Base-by-base conservation (phyloP, 2,329 filamentous ascomycete genomes). In the Fusarium torulosum region DNA sequence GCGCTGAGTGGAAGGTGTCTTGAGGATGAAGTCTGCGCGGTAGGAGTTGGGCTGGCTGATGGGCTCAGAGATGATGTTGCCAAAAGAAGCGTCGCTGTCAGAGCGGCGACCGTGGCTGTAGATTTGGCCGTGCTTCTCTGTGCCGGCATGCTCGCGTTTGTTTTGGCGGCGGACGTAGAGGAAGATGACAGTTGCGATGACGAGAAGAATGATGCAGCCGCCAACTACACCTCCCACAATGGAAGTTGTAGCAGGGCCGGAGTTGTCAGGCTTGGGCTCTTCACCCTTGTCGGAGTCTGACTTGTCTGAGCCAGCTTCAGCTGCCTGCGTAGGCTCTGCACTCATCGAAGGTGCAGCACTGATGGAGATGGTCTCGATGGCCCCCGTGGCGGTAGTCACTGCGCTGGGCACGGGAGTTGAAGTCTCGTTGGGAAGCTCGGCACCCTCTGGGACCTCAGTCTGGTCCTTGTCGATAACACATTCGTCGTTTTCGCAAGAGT, bases 381-480 rank as follows among this genome's bases (percentile, higher is more conserved):
- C 63, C 9, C 69, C 59, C 17, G 70, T 64, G 10, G 66, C 62
- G 8, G 68, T 73, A n/a, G 65, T 67, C 25, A 64, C 70, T 11
- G 55, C 59, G 38, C 54, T 67, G 17, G 63, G 61, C 7, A 44
- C 41, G n/a, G 60, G 47, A n/a, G 68, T 66, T 17, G 74, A 67
- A 40, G 53, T 69, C 23, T 72, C 64, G 10, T 63, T 47, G 70
- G 74, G 66, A 46, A 67, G 71, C 17, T 74, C 56, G 3, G 76
- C 56, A 3, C 72, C 74, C 53, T 76, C 79, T 21, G 80, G 80
- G 38, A 69, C n/a, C 31, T 75, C 65, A 10, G 77, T 75, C 72
- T 90, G 85, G 71, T 90, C 83, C 17, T 78, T 64, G 63, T 88
- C 76, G 69, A 79, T 81, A 13, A 81, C 75, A 71, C 91, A 93